Evolutionary conservation across 2,329 filamentous ascomycete species (phyloP), one percentile per base, ranked within the genome.

Genomic region (Colletotrichum tofieldiae): DNA sequence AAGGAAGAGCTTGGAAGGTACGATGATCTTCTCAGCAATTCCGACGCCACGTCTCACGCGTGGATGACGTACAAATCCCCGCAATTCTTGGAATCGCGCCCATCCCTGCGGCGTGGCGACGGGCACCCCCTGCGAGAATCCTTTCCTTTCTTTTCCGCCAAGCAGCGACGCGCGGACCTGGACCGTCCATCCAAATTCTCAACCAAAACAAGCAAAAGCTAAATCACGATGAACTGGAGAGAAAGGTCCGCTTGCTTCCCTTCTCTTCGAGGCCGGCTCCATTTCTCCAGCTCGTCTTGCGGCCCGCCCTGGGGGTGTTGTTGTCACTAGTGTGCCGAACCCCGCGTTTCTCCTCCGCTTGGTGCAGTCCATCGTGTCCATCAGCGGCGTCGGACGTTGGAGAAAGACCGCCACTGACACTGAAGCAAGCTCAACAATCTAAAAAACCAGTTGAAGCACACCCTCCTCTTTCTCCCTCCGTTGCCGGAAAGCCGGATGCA

Each of bases 131-230:
- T 51, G 12, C 59, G 20, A 62, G n/a, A 35, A 18, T 62, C 58
- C 37, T 18, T 37, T 62, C 60, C 23, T 37, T 52, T 9, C 18
- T 16, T 26, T 43, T 64, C 37, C 51, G 52, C 45, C 59, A 69
- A 69, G 70, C 29, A 29, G 37, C 45, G 54, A 55, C 65, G 70
- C 69, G 69, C 54, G 70, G 70, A 65, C 70, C 41, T 35, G n/a
- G 41, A 66, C 58, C 41, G 45, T 23, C 39, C 23, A 8, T 20
- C 37, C 8, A 35, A 12, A 52, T 32, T 32, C 6, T 16, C 12
- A 8, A 26, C 23, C 47, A 41, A 43, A 51, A 16, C 32, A 2
- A n/a, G 32, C 51, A 11, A 2, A 20, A 45, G 7, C 14, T 14
- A 32, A 37, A 49, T 62, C n/a, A n/a, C 23, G 35, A 56, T 56